Evolutionary conservation across 2,329 filamentous ascomycete species (phyloP).

Genomic region (Sporothrix humicola): DNA sequence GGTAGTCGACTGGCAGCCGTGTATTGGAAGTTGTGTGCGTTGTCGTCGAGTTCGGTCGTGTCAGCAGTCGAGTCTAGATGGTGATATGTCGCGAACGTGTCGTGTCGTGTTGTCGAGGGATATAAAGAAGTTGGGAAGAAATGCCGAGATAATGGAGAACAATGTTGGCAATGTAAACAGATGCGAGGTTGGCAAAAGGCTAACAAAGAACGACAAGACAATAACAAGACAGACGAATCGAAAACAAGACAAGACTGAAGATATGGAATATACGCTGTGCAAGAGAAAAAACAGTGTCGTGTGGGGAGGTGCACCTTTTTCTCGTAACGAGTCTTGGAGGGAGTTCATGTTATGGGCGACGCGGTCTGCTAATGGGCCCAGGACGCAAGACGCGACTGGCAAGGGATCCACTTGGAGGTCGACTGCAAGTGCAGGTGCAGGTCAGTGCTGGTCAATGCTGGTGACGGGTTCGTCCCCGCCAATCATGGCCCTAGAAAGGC

Average conservation of each 20-base stretch:
- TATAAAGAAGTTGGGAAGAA: too few relatives aligned
- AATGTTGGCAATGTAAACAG: conserved; percentile 15
- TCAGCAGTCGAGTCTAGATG: too few relatives aligned
- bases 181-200: too few relatives aligned
- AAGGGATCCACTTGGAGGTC: neutral
- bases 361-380: conserved; percentile 26
- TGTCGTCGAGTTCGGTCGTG: conserved; percentile 13
- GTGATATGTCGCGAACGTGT: neutral
- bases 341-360: conserved; percentile 33
- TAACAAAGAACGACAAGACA: conserved; percentile 15
- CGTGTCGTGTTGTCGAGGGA: neutral
- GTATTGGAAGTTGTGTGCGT: too few relatives aligned
- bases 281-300: conserved; percentile 11
- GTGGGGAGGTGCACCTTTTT: conserved; percentile 27
- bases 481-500: neutral
- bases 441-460: neutral
- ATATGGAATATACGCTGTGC: conserved; percentile 1
- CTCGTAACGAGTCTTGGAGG: neutral
- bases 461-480: conserved; percentile 15
- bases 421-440: neutral
- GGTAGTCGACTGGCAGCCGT: conserved; percentile 17
- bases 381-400: conserved; percentile 31
- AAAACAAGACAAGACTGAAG: neutral
- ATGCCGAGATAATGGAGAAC: neutral
- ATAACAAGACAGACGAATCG: conserved; percentile 4